phyloP scores from a whole-genome alignment of 1,284 basidiomycete genomes.

The Apiotrichum gracile region DNA sequence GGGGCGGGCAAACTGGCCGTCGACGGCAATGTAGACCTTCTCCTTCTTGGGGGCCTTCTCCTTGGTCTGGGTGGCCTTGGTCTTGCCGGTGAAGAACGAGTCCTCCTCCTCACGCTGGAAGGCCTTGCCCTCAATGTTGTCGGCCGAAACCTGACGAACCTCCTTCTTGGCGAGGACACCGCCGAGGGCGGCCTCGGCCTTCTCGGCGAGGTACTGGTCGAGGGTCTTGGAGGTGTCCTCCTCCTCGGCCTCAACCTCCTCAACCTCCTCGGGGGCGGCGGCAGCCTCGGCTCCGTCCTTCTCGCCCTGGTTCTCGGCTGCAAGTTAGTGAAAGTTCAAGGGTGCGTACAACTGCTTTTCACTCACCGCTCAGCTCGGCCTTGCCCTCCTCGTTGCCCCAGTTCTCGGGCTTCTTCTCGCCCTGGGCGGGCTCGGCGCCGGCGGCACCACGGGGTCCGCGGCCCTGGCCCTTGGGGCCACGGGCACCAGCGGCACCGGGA shows the following conservation, averaged over 20 bases:
- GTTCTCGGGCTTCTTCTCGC: slow-evolving; percentile 77
- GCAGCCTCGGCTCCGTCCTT: slow-evolving; percentile 32
- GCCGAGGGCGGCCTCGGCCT: slow-evolving; percentile 32
- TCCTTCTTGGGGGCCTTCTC: too few species aligned
- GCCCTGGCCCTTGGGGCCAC: slow-evolving; percentile 35
- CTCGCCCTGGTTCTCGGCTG: slow-evolving; percentile 49
- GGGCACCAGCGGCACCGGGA: slow-evolving; percentile 28
- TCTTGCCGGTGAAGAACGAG: too few species aligned
- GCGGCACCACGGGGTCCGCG: slow-evolving; percentile 20
- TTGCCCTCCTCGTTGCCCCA: slow-evolving; percentile 85
- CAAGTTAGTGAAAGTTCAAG: not conserved
- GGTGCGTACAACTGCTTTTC: not conserved
- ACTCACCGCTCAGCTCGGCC: slow-evolving; percentile 62
- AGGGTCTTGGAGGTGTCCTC: slow-evolving; percentile 74
- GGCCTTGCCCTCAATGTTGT: slow-evolving; percentile 34
- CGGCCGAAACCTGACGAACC: slow-evolving; percentile 28
- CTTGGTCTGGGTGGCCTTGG: too few species aligned
- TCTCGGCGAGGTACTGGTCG: slow-evolving; percentile 49
- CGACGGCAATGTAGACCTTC: slow-evolving; percentile 47
- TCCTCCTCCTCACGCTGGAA: slow-evolving; percentile 44
- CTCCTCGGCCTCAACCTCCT: slow-evolving; percentile 57
- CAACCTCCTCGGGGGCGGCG: slow-evolving; percentile 29
- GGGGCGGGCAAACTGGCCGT: slow-evolving; percentile 46
- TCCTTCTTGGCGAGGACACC: slow-evolving; percentile 26
- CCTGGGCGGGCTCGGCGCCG: slow-evolving; percentile 54